Conservation (phyloP, 164 flowering plant species). For the Euptelea pleiosperma region DNA sequence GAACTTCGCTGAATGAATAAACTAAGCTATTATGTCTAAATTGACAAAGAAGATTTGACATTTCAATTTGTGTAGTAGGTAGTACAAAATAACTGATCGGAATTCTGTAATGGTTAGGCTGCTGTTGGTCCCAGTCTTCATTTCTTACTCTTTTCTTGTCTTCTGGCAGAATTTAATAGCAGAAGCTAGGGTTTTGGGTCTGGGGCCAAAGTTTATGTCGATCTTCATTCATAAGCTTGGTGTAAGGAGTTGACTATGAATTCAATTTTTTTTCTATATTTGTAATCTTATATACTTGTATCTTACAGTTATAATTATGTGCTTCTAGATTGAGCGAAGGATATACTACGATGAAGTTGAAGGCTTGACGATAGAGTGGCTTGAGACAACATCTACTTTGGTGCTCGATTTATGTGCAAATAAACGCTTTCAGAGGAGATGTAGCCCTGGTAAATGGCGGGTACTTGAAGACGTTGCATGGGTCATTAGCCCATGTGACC, state of each 20-base stretch:
- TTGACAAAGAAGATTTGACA: no score
- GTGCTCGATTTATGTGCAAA: slow-evolving; percentile 43
- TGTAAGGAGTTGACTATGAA: slow-evolving; percentile 41
- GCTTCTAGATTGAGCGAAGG: slow-evolving; percentile 75
- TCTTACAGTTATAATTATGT: slow-evolving; percentile 7
- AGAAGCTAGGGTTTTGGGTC: slow-evolving; percentile 81
- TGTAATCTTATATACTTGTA: background rate
- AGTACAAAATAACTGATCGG: no score
- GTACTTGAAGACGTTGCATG: slow-evolving; percentile 64
- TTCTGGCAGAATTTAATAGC: slow-evolving; percentile 57
- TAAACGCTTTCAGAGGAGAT: slow-evolving; percentile 37
- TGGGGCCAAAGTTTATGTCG: slow-evolving; percentile 96
- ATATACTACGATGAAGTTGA: slow-evolving; percentile 90
- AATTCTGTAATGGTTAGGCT: no score
- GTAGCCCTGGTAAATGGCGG: slow-evolving; percentile 39
- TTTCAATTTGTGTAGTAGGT: no score
- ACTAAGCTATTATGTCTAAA: no score
- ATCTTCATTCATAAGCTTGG: slow-evolving; percentile 67
- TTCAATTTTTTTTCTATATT: background rate
- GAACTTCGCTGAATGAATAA: no score
- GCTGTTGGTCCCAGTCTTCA: background rate
- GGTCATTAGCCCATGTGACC: slow-evolving; percentile 46
- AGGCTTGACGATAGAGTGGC: slow-evolving; percentile 76
- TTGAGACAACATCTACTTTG: slow-evolving; percentile 73
- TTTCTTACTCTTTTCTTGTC: background rate